Evolutionary conservation across 2,329 filamentous ascomycete genomes (phyloP), one percentile per base, ranked within the genome.

Genomic region (Clarireedia paspali): DNA sequence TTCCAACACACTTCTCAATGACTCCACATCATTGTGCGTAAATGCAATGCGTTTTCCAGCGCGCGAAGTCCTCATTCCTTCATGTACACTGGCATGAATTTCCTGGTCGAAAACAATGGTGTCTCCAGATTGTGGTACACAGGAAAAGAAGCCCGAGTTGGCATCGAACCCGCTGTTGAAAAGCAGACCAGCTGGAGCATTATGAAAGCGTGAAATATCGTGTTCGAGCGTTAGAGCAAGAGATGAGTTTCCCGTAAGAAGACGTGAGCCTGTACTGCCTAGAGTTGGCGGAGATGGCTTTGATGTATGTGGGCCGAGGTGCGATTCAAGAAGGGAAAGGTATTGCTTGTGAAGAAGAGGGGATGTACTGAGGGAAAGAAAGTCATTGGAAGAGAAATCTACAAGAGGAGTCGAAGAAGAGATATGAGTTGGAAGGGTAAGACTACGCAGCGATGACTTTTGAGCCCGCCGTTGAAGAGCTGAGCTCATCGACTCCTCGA

Each of bases 81-180:
- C 82, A 5, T 81, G 71, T 10, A 78, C 76, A 66, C 82, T 87
- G 0, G 85, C 85, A 62, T 88, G 85, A 3, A 87, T 79, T 14
- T 82, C 72, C 60, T 82, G 81, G 67, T 89, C 85, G 57, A 84
- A 84, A 0, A 88, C 63, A 20, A 89, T 75, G 1, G 74, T 65
- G 63, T 83, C 80, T 0, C 77, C 78, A 0, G 73, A 72, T 27
- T 75, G 76, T 0, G 79, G 79, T 14, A 82, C 67, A 34, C 73
- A 73, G 0, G 74, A 69, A 20, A 76, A 75, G 10, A 82, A 73
- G 9, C 75, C 78, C 1, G 72, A 67, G 60, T 83, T 83, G 15
- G 77, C 80, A 56, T 79, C 75, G 57, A 72, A 82, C 0, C 77
- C 79, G 0, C 77, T 86, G 59, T 82, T 82, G 62, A 84, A 80